Evolutionary conservation across 2,329 filamentous ascomycete species (phyloP).

Genomic region (Conoideocrella luteorostrata): DNA sequence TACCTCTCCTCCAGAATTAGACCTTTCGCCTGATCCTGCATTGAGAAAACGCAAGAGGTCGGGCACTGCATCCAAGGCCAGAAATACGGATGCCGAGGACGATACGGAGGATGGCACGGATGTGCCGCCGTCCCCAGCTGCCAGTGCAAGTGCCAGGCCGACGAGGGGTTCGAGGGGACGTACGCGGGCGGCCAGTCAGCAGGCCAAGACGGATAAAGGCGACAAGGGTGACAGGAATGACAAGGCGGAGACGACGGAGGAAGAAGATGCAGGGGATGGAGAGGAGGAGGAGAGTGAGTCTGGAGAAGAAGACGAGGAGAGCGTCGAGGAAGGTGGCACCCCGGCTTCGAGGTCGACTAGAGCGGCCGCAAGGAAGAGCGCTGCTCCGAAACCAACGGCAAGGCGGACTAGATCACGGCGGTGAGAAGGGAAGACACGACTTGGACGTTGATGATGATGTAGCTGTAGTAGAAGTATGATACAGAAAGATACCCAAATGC

Average conservation of each 20-base stretch:
- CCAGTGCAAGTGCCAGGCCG: slow-evolving; percentile 28
- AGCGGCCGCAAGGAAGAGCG: slow-evolving; percentile 3
- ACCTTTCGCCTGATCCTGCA: slow-evolving; percentile 28
- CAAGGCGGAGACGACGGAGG: slow-evolving; percentile 26
- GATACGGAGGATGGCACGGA: slow-evolving; percentile 41
- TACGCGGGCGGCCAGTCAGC: slow-evolving; percentile 36
- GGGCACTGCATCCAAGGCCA: slow-evolving; percentile 30
- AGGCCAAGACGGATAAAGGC: slow-evolving; percentile 27
- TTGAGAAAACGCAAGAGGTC: slow-evolving; percentile 40
- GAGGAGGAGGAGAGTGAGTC: slow-evolving; percentile 27
- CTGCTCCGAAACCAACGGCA: slow-evolving; percentile 4
- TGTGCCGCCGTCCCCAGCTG: slow-evolving; percentile 25
- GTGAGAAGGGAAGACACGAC: background rate
- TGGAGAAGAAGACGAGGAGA: slow-evolving; percentile 11
- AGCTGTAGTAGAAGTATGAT: background rate
- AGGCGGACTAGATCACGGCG: slow-evolving; percentile 9
- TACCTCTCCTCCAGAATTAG: slow-evolving; percentile 39
- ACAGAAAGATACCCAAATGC: slow-evolving; percentile 1
- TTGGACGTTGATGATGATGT: slow-evolving; percentile 16
- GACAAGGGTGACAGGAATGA: slow-evolving; percentile 18
- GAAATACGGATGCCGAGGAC: slow-evolving; percentile 40
- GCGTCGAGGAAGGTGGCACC: slow-evolving; percentile 20
- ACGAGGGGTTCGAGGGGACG: slow-evolving; percentile 37
- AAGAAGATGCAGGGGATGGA: slow-evolving; percentile 20
- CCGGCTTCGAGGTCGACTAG: slow-evolving; percentile 29